Evolutionary conservation across 805 yeast species (phyloP).

Genomic region (Kazachstania martiniae): DNA sequence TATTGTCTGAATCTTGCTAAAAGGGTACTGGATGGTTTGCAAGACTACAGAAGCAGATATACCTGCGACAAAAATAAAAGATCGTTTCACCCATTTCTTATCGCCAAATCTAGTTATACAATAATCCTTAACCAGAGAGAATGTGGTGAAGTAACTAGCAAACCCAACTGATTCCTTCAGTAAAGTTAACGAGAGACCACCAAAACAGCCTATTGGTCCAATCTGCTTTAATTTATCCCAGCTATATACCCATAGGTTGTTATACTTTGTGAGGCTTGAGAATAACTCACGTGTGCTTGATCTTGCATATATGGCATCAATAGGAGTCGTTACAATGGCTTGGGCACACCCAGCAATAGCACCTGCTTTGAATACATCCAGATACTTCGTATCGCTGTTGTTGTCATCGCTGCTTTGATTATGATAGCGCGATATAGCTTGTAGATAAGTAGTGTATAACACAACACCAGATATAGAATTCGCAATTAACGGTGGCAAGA

Average conservation of each 20-base stretch:
- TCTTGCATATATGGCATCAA: conserved; percentile 82
- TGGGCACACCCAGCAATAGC: conserved; percentile 78
- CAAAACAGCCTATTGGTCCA: conserved; percentile 78
- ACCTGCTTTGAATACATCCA: conserved; percentile 69
- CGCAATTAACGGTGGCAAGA: conserved; percentile 79
- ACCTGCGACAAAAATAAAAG: conserved; percentile 62
- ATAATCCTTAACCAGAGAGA: conserved; percentile 68
- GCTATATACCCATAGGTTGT: conserved; percentile 71
- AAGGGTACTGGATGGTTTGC: conserved; percentile 73
- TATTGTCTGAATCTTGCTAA: conserved; percentile 66
- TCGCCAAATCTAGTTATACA: conserved; percentile 38
- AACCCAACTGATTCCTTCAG: conserved; percentile 74
- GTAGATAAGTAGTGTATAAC: conserved; percentile 62
- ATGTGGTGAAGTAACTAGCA: conserved; percentile 73
- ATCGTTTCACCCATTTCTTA: conserved; percentile 18
- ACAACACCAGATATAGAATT: conserved; percentile 85
- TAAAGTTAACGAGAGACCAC: conserved; percentile 73
- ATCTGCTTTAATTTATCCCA: conserved; percentile 54
- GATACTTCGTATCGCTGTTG: neutral
- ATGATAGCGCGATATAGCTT: neutral
- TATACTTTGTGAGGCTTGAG: conserved; percentile 43
- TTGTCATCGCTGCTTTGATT: neutral
- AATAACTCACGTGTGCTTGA: conserved; percentile 67
- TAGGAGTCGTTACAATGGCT: conserved; percentile 85
- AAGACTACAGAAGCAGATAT: conserved; percentile 74